Evolutionary conservation across 192 early-diverging fungal species (phyloP), one percentile per base, ranked within the genome.

Genomic region (Coemansia sp.): DNA sequence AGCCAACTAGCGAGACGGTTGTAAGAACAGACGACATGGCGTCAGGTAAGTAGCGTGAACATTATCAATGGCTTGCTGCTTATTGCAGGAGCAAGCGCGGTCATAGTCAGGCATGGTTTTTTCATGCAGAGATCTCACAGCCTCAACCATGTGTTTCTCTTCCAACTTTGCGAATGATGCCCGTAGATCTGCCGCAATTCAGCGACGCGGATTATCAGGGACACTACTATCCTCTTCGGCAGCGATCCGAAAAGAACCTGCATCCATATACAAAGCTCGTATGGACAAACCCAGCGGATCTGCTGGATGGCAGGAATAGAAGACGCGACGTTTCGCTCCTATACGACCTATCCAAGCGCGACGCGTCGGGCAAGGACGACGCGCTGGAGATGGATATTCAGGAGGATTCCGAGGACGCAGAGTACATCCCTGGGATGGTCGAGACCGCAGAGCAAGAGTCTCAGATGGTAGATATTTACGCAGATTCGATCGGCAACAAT

Each of bases 211-310:
- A 51, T 6, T 19, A 51, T 8, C 49, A 51, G 3, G 6, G 19
- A 23, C 62, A 62, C 53, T 48, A 50, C 34, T 79, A 79, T 25
- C 71, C 76, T 1, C 51, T 79, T 11, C 76, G 76, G 22, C 64
- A 55, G 25, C 71, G 76, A 23, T 68, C 61, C 22, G 76, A 79
- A 29, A 79, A 67, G 35, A 79, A 79, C 25, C 61, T 74, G 20
- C 71, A 73, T 20, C 76, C 76, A 3, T 79, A 79, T 35, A 79
- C 76, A 24, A 73, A 73, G 54, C 67, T 73, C 5, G 71, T 70
- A n/a, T 79, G 76, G 76, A 79, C 71, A 4, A 56, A 79, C 20
- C 67, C 68, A 4, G 58, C 39, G 13, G 76, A 69, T 4, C 34
- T 74, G 34, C 53, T 24, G 13, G 22, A 42, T n/a, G 18, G 28